Evolutionary conservation across 2,329 filamentous ascomycete species (phyloP).

Genomic region (Teratosphaeriaceae sp.): DNA sequence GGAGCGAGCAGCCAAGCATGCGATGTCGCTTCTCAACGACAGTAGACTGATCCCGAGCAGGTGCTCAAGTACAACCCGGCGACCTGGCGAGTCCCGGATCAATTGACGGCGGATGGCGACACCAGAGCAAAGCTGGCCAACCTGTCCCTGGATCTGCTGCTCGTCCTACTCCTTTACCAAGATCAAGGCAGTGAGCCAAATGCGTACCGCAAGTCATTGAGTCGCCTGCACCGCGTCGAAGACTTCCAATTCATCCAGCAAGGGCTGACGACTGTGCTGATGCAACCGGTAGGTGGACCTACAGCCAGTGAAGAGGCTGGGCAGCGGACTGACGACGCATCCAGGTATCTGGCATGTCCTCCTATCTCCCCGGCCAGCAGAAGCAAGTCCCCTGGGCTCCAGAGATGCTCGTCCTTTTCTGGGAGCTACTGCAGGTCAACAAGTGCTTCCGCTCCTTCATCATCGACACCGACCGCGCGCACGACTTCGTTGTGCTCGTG

Average conservation of each 20-base stretch:
- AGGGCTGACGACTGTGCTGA: constrained; percentile 51
- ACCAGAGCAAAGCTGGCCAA: constrained; percentile 78
- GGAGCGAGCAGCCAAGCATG: too few species aligned
- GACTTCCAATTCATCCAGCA: constrained; percentile 84
- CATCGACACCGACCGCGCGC: constrained; percentile 86
- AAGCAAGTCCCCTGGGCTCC: constrained; percentile 78
- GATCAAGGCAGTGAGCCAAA: constrained; percentile 55
- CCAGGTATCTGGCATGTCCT: constrained; percentile 73
- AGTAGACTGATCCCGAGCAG: too few species aligned
- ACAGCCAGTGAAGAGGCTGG: too few species aligned
- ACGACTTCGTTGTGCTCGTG: constrained; percentile 86
- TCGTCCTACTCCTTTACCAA: constrained; percentile 46
- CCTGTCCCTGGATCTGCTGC: constrained; percentile 84
- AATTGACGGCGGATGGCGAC: constrained; percentile 74
- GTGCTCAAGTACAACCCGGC: constrained; percentile 82
- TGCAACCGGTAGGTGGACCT: constrained; percentile 58
- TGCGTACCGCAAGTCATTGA: constrained; percentile 86
- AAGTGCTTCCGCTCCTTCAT: constrained; percentile 95
- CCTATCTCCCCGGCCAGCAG: constrained; percentile 77
- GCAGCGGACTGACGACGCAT: too few species aligned
- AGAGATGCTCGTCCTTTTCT: constrained; percentile 95
- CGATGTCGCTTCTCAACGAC: too few species aligned
- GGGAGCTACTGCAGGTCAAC: constrained; percentile 96
- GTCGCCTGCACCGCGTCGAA: constrained; percentile 82
- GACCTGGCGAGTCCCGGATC: constrained; percentile 84